A percentile compares a stretch with the other conserved stretches of the same genome.
Evolutionary conservation across 306 rosid species (phyloP).

Genomic region (Quercus engelmannii): DNA sequence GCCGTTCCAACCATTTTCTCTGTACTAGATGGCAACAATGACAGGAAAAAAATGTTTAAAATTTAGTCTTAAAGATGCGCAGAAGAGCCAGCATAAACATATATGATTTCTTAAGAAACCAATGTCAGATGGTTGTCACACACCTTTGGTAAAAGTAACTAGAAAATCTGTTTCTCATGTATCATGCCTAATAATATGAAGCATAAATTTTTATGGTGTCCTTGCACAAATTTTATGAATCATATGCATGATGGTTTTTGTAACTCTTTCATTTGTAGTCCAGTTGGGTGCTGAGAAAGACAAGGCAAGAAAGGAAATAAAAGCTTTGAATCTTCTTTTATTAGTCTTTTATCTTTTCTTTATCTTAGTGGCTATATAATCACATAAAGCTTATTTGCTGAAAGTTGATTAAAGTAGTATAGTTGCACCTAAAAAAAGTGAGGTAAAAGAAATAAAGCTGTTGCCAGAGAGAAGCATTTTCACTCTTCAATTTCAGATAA

Average conservation of each 20-base stretch:
- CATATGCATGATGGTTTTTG: too few species aligned
- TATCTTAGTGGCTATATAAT: too few species aligned
- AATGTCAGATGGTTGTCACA: background rate
- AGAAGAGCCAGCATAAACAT: background rate
- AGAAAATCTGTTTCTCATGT: background rate
- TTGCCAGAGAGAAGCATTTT: too few species aligned
- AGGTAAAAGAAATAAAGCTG: too few species aligned
- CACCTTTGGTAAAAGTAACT: too few species aligned
- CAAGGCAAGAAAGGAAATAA: too few species aligned
- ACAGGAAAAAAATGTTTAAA: conserved; percentile 23
- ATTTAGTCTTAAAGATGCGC: conserved; percentile 12
- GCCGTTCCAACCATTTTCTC: conserved; percentile 90
- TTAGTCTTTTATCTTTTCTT: too few species aligned
- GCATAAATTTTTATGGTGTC: background rate
- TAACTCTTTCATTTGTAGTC: background rate
- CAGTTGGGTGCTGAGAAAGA: background rate
- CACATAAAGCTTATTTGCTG: too few species aligned
- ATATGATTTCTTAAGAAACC: background rate
- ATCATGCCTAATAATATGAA: background rate
- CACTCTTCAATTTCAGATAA: too few species aligned
- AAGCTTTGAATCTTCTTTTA: too few species aligned
- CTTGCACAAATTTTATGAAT: background rate
- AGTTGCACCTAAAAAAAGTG: too few species aligned
- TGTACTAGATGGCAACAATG: conserved; percentile 68
- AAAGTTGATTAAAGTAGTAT: too few species aligned